phyloP scores from a whole-genome alignment of 1,284 basidiomycete genomes.

The Ceratobasidium theobromae region DNA sequence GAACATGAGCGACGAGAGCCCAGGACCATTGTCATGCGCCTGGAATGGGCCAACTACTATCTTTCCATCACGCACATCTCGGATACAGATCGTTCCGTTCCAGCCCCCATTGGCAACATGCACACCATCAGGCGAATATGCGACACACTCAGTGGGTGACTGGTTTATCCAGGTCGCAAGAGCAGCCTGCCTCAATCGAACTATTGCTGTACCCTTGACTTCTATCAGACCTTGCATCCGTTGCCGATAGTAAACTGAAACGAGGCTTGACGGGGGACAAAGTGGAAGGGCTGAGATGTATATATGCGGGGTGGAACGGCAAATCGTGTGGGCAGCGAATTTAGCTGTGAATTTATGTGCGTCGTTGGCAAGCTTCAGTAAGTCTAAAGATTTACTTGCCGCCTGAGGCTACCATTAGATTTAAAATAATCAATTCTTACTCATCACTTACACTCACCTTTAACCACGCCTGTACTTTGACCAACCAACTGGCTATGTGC shows the following conservation, averaged over 20 bases:
- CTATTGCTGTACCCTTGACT: not conserved
- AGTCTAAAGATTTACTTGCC: too few relatives aligned
- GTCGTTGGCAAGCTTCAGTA: not conserved
- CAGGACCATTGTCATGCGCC: too few relatives aligned
- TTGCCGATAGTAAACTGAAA: too few relatives aligned
- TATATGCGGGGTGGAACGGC: conserved; percentile 4
- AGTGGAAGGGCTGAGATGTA: conserved; percentile 17
- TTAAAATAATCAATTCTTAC: too few relatives aligned
- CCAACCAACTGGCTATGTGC: not conserved
- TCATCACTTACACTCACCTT: too few relatives aligned
- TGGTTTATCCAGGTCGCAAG: not conserved
- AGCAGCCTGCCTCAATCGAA: not conserved
- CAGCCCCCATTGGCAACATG: too few relatives aligned
- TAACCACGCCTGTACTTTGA: not conserved
- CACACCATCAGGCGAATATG: conserved; percentile 11
- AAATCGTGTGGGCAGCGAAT: not conserved
- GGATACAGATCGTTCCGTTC: too few relatives aligned
- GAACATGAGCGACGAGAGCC: too few relatives aligned
- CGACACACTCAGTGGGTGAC: not conserved
- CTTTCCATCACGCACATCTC: too few relatives aligned
- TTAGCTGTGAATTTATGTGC: not conserved
- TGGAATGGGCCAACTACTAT: too few relatives aligned
- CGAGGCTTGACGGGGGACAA: not conserved
- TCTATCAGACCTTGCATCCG: not conserved
- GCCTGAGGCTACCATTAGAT: too few relatives aligned